Evolutionary conservation across 805 yeast genomes (phyloP), one percentile per base, ranked within the genome.

Genomic region (Hanseniaspora vineae): DNA sequence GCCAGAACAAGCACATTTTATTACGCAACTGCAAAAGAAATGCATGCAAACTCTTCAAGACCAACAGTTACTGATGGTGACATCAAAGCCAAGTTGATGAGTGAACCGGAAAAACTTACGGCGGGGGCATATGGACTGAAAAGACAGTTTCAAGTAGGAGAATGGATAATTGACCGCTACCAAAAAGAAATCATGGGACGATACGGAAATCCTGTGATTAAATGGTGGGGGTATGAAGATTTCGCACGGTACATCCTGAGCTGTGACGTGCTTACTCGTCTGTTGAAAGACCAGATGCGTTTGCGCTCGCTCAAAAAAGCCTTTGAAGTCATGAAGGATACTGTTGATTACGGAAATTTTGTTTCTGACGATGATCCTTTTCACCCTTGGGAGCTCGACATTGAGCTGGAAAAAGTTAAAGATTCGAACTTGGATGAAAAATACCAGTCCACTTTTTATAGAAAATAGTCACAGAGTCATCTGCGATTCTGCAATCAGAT

Each of bases 71-170:
- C 37, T 13, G 37, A 33, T 13, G 37, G 37, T 33, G 37, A 33
- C 2, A 52, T 57, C 2, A 64, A 70, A 31, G 64, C 70, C 3
- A 61, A 71, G 1, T 62, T 81, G 52, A 68, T 81, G 0, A 65
- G 62, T 29, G 58, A 62, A 17, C 70, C 78, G 62, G 52, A 60
- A 14, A 55, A 59, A 33, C 78, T 73, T 55, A 56, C 66, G 2
- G 78, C 77, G 29, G 89, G 90, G 0, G 82, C 71, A 55, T 72
- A 72, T 51, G 90, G 89, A 0, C 59, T 74, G 33, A 69, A 68
- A 51, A 66, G 89, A 47, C 84, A 81, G 52, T 64, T 71, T 48
- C 58, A 66, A 14, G 68, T 81, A 1, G 72, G 81, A 1, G 57
- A 64, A 31, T 53, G 66, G 39, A 71, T 82, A 14, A 49, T 62